Percentiles rank a stretch among this genome's conserved stretches.
Conservation (phyloP, 495 filamentous ascomycete genomes). For the Penicillium dipodomyicola region DNA sequence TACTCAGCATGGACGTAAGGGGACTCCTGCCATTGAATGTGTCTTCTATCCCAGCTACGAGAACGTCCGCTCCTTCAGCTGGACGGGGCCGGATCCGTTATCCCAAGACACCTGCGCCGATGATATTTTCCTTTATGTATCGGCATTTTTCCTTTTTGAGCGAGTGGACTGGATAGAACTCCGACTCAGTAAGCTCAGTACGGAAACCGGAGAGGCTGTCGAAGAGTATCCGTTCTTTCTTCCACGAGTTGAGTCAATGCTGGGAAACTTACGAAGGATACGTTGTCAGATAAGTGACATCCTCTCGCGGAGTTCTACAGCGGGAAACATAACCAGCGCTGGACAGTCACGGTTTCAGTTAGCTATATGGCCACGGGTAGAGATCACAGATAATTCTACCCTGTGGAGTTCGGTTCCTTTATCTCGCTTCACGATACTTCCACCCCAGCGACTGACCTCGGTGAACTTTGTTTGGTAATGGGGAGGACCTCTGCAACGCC, state of each 20-base stretch:
- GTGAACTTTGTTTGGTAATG: too few relatives aligned
- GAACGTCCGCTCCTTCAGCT: constrained; percentile 3
- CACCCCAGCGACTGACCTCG: too few relatives aligned
- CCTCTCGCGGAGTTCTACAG: not conserved
- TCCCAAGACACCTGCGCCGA: constrained; percentile 3
- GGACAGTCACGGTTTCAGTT: too few relatives aligned
- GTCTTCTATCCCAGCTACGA: not conserved
- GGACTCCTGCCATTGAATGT: not conserved
- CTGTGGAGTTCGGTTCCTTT: too few relatives aligned
- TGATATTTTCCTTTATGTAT: constrained; percentile 11
- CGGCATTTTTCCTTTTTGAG: constrained; percentile 4
- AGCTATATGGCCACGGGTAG: too few relatives aligned
- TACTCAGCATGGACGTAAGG: not conserved
- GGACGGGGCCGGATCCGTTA: constrained; percentile 10
- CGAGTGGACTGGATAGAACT: constrained; percentile 11
- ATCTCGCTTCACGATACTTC: too few relatives aligned
- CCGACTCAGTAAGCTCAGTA: constrained; percentile 2
- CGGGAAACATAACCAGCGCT: too few relatives aligned
- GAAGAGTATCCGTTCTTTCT: constrained; percentile 16
- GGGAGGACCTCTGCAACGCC: too few relatives aligned
- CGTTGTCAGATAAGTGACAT: constrained; percentile 10
- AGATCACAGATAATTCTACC: too few relatives aligned
- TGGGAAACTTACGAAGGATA: constrained; percentile 10
- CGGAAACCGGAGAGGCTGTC: not conserved
- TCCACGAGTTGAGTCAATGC: constrained; percentile 6